Conservation (phyloP, 116 monocot genomes). For the Dioscorea cayenensis region DNA sequence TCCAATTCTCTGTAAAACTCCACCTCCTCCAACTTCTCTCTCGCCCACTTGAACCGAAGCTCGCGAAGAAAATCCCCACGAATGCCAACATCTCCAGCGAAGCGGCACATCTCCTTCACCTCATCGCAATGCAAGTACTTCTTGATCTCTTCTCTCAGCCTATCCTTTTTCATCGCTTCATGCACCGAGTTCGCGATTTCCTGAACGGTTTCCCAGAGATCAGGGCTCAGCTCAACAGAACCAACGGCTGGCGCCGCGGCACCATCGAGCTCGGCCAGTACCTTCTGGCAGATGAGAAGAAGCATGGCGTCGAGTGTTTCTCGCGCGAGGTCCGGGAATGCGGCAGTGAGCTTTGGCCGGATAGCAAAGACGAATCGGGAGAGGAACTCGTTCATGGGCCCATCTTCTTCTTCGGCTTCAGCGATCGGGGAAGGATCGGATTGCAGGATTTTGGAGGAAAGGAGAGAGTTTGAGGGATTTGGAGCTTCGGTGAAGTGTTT, state of each 20-base stretch:
- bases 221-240: conserved; percentile 55
- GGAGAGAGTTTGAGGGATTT: not conserved
- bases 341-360: conserved; percentile 46
- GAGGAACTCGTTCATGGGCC: conserved; percentile 73
- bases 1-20: conserved; percentile 50
- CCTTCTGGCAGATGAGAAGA: conserved; percentile 61
- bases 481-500: not conserved
- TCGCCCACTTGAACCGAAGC: conserved; percentile 87
- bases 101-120: conserved; percentile 88
- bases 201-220: conserved; percentile 60
- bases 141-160: conserved; percentile 56
- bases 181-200: conserved; percentile 48
- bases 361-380: conserved; percentile 67
- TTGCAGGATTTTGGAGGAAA: conserved; percentile 7
- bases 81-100: conserved; percentile 71
- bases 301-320: conserved; percentile 63
- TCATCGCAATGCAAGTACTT: conserved; percentile 71
- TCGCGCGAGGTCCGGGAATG: conserved; percentile 41
- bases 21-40: conserved; percentile 73
- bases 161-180: conserved; percentile 58
- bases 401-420: conserved; percentile 18
- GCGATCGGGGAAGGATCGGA: not conserved
- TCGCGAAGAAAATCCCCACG: conserved; percentile 66
- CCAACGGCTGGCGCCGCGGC: conserved; percentile 4
- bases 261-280: conserved; percentile 38